Evolutionary conservation across 202 grass and related monocot genomes (phyloP), one percentile per base, ranked within the genome.

Genomic region (Musa balbisiana): DNA sequence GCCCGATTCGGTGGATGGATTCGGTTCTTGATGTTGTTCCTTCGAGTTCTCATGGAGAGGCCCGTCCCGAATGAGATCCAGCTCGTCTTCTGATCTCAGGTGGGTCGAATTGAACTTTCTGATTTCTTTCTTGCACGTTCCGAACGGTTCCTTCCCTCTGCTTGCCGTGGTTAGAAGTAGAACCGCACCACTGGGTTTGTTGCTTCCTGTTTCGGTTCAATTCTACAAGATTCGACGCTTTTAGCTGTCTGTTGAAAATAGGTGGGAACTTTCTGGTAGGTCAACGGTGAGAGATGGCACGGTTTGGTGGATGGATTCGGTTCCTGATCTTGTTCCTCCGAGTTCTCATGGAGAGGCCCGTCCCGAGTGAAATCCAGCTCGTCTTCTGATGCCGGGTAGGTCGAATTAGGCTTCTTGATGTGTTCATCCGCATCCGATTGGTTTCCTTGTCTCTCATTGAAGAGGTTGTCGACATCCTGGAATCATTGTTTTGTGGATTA

Each of bases 261-360:
- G 27, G 27, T 29, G 27, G 27, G 27, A 29, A 29, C 27, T 3
- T 29, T 29, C 3, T 29, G 27, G 27, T 29, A 29, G 27, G 27
- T 29, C 27, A 29, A 29, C 27, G 27, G 27, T 29, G 27, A 29
- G 67, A 70, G 43, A 70, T 70, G 67, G 67, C 67, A 1, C 33
- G 67, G 10, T 70, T 70, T 70, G 67, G 33, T 51, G 67, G 67
- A 70, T 51, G 67, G 67, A 70, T 70, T 70, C 27, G 24, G 67
- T 70, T 70, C 29, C 11, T 70, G 43, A 20, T 50, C 67, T 70
- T 19, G 8, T 70, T 70, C 67, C 15, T 70, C 15, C 15, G 67
- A 50, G 67, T 50, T 69, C 29, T 69, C 29, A 69, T 69, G 17
- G 67, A 70, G 67, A 50, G 33, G 67, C 67, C 67, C 16, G 67